Evolutionary conservation across 2,329 filamentous ascomycete genomes (phyloP).

Genomic region (Penicillium concentricum): DNA sequence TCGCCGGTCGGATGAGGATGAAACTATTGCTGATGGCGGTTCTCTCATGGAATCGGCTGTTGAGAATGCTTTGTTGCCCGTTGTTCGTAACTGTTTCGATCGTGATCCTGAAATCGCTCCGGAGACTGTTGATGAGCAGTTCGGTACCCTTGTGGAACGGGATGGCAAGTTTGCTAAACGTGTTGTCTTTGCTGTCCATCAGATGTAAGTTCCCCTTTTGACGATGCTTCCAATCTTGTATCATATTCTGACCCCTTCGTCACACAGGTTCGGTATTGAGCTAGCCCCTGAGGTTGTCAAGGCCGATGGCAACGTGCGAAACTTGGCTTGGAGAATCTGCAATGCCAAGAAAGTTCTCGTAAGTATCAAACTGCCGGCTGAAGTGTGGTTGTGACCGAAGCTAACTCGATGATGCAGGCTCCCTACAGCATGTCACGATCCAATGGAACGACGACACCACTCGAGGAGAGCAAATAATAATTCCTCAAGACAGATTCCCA

Average conservation of each 20-base stretch:
- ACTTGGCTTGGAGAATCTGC: slow-evolving; percentile 90
- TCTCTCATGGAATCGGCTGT: slow-evolving; percentile 66
- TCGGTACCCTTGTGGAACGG: slow-evolving; percentile 79
- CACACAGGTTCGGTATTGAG: slow-evolving; percentile 75
- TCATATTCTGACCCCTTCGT: slow-evolving; percentile 8
- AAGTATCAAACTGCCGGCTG: slow-evolving; percentile 40
- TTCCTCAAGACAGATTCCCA: neutral
- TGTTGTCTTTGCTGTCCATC: slow-evolving; percentile 89
- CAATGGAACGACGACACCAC: slow-evolving; percentile 62
- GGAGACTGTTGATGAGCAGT: slow-evolving; percentile 72
- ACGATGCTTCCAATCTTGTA: neutral
- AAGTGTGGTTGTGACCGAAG: neutral
- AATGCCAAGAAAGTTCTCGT: slow-evolving; percentile 95
- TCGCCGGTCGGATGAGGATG: slow-evolving; percentile 73
- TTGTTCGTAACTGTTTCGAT: slow-evolving; percentile 91
- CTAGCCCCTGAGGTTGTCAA: slow-evolving; percentile 90
- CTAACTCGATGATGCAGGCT: slow-evolving; percentile 49
- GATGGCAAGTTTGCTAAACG: slow-evolving; percentile 86
- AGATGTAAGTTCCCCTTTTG: slow-evolving; percentile 64
- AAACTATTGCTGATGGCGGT: slow-evolving; percentile 59
- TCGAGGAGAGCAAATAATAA: slow-evolving; percentile 30
- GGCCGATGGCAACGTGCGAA: slow-evolving; percentile 85
- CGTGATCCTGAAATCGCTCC: slow-evolving; percentile 88
- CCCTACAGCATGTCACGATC: slow-evolving; percentile 71
- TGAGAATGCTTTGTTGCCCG: slow-evolving; percentile 73